phyloP scores from a whole-genome alignment of 441 rosid genomes.

The Erodium texanum region DNA sequence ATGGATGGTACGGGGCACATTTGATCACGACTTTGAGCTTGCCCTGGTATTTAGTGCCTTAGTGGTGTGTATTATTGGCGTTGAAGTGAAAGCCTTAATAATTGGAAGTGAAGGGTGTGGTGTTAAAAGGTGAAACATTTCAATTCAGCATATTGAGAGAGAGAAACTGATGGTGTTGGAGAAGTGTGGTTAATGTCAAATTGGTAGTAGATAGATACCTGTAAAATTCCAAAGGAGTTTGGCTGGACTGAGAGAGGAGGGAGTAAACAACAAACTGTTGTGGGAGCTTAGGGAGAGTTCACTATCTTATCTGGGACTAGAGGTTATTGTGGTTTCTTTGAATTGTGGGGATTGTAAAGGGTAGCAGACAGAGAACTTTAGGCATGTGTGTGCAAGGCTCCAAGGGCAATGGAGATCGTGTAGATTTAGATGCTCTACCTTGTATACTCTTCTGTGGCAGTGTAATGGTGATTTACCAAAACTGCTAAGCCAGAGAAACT shows the following conservation, averaged over 20 bases:
- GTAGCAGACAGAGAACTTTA: neutral
- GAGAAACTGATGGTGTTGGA: conserved; percentile 11
- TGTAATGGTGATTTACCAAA: neutral
- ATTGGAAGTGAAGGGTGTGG: conserved; percentile 27
- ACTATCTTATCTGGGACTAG: neutral
- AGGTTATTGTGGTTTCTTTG: conserved; percentile 5
- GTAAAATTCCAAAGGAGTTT: conserved; percentile 15
- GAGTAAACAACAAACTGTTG: conserved; percentile 6
- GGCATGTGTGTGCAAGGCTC: conserved; percentile 3
- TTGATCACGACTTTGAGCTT: conserved; percentile 27
- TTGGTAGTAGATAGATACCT: conserved; percentile 13
- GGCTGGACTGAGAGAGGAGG: conserved; percentile 8
- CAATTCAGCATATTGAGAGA: conserved; percentile 25
- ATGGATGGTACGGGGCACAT: conserved; percentile 21
- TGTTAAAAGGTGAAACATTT: conserved; percentile 23
- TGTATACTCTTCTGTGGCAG: neutral
- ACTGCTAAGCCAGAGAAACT: conserved; percentile 14
- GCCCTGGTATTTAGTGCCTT: conserved; percentile 22
- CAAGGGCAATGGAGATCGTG: neutral
- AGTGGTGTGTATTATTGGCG: conserved; percentile 5
- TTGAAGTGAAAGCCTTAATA: conserved; percentile 23
- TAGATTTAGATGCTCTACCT: conserved; percentile 3
- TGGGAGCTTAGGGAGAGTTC: conserved; percentile 16
- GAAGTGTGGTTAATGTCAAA: conserved; percentile 3
- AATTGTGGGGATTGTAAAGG: neutral